Evolutionary conservation across 2,329 filamentous ascomycete species (phyloP).

Genomic region (Fusarium tanahbumbuense): DNA sequence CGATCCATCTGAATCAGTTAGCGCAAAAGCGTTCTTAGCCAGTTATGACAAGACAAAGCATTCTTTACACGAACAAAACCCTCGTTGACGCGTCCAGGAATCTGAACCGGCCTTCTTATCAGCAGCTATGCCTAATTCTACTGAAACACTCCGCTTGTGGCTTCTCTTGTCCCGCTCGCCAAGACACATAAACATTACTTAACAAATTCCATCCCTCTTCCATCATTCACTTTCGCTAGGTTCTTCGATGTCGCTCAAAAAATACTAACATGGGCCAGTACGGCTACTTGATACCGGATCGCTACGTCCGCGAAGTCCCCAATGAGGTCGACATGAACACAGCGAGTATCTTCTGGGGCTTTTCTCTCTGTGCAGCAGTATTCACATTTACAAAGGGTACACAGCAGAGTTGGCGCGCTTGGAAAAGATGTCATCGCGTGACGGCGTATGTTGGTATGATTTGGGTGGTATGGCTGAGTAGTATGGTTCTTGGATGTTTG

Average conservation of each 20-base stretch:
- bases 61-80: not conserved
- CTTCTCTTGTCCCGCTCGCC: not conserved
- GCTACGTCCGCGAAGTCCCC: slow-evolving; percentile 39
- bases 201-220: not conserved
- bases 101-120: not conserved
- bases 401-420: slow-evolving; percentile 26
- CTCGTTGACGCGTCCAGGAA: not conserved
- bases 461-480: slow-evolving; percentile 42
- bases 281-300: slow-evolving; percentile 41
- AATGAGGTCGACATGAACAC: slow-evolving; percentile 40
- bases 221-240: not conserved
- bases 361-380: slow-evolving; percentile 33
- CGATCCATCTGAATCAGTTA: not conserved
- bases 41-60: no score
- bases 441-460: slow-evolving; percentile 39
- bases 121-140: not conserved
- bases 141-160: not conserved
- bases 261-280: slow-evolving; percentile 30
- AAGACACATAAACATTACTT: not conserved
- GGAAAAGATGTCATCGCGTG: slow-evolving; percentile 26
- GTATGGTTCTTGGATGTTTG: slow-evolving; percentile 36
- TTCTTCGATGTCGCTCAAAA: not conserved
- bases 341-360: slow-evolving; percentile 43
- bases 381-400: slow-evolving; percentile 30
- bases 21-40: not conserved